Evolutionary conservation across 805 yeast species (phyloP), one percentile per base, ranked within the genome.

Genomic region (Yamadazyma sp.): DNA sequence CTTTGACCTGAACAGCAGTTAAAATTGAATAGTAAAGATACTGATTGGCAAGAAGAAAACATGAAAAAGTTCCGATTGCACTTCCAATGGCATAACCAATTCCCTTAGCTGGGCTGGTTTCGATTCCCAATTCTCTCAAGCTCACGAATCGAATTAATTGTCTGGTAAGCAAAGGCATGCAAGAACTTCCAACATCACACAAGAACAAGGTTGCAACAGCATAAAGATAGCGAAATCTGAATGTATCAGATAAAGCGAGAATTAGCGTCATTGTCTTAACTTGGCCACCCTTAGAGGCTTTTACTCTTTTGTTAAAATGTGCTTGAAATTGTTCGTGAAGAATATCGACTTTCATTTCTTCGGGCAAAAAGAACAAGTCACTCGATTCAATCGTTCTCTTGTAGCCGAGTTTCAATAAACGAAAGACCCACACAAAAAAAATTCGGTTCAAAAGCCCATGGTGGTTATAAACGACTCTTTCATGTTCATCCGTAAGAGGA

Each of bases 1-100:
- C 80, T 51, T 87, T 80, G 3, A 74, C 76, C 54, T 81, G 79
- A n/a, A 82, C 84, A 47, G 95, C 95, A 6, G 78, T 71, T 41
- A 76, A 57, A 55, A 77, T 70, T 3, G 87, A 67, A 22, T 64
- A 62, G 49, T 79, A 80, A 53, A 84, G 82, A 48, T 70, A 79
- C 51, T 80, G 83, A 35, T 85, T 81, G 37, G 78, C 65, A 24
- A 60, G 47, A 15, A 63, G 42, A 18, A 38, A 42, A 13, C 40
- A 34, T 12, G 56, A 38, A 15, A 60, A 46, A 6, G 64, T 55
- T 21, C 64, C 35, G 5, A 54, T n/a, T 10, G 64, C 46, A 8
- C 61, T 45, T 5, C 71, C 72, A 30, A 68, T 40, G 3, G 71
- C 62, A 41, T 65, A 67, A 2, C 73, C 74, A 14, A 66, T 48